Base-by-base conservation (phyloP, 768 basidiomycete species). In the Crassisporium funariophilum region DNA sequence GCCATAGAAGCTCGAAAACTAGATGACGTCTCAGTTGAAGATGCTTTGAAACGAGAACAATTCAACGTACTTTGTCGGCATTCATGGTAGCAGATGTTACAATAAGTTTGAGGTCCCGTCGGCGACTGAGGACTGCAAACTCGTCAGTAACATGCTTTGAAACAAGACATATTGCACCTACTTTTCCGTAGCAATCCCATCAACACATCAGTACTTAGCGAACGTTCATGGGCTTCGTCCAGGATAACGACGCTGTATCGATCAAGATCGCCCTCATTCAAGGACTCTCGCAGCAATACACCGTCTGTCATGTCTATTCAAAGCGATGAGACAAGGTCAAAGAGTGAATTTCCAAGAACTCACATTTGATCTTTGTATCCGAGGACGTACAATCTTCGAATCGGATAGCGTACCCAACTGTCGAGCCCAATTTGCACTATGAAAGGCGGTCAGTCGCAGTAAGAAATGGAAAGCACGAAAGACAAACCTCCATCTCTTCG, bases 21-120 rank as follows among this genome's bases (percentile, higher is more conserved):
- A 47, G n/a, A 29, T 6, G 29, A 40, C 29, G 10, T 16, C 34
- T 41, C 11, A 50, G 35, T 1, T 20, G 16, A 27, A 7, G n/a
- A 22, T 17, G 12, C 43, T 5, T 33, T 20, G 27, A 47, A 37
- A 19, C n/a, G 4, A 21, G 27, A 10, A 5, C 5, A 31, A 39
- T 22, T 10, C 19, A 15, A 17, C 71, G 41, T 54, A 90, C 94
- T 84, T 99, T 99, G 39, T 97, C 94, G 1, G 97, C 91, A 63
- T 99, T 99, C 97, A 99, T 99, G 3, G 97, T 99, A 2, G 97
- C 97, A 6, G 97, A 98, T 1, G 97, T 98, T 29, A 99, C 94
- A 54, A 99, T 93, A 34, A 99, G 82, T 66, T 93, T 98, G 34
- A 98, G 72, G 63, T 99, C 97, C 46, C 95, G 75, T 49, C 97